Evolutionary conservation across 2,329 filamentous ascomycete species (phyloP).

Genomic region (Botrytis paeoniae): DNA sequence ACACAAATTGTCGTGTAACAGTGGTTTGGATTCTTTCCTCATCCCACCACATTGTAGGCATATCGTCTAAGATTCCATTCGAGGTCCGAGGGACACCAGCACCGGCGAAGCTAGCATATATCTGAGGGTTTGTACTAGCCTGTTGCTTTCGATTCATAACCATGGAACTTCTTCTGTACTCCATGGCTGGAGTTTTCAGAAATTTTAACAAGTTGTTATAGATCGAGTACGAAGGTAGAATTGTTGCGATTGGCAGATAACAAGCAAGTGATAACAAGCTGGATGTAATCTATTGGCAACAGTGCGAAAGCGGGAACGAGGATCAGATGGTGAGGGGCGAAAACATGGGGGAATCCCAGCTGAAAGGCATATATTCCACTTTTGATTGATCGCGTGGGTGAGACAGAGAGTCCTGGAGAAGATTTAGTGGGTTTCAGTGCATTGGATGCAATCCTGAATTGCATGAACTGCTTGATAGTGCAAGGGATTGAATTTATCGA

Average conservation of each 20-base stretch:
- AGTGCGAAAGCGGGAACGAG: not conserved
- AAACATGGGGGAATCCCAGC: slow-evolving; percentile 9
- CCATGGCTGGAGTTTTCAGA: slow-evolving; percentile 26
- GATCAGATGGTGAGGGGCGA: slow-evolving; percentile 14
- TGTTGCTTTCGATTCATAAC: slow-evolving; percentile 25
- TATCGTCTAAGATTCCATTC: slow-evolving; percentile 34
- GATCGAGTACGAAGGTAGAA: not conserved
- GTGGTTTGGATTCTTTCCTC: slow-evolving; percentile 65
- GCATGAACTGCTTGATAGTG: slow-evolving; percentile 18
- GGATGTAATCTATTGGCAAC: slow-evolving; percentile 6
- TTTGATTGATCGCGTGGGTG: slow-evolving; percentile 5
- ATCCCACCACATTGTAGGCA: slow-evolving; percentile 63
- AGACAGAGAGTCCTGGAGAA: not conserved
- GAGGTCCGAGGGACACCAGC: slow-evolving; percentile 24
- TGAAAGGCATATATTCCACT: slow-evolving; percentile 16
- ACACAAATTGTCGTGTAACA: slow-evolving; percentile 66
- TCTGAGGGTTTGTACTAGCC: slow-evolving; percentile 29
- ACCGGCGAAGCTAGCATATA: slow-evolving; percentile 36
- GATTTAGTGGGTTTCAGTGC: slow-evolving; percentile 2
- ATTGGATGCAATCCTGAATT: slow-evolving; percentile 3
- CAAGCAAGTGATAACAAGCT: not conserved
- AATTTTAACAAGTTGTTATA: not conserved
- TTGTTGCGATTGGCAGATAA: slow-evolving; percentile 1
- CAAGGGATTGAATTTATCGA: slow-evolving; percentile 2
- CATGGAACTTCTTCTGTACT: slow-evolving; percentile 35